Base-by-base conservation (phyloP, 164 flowering plant genomes). In the Stephania yunnanensis region DNA sequence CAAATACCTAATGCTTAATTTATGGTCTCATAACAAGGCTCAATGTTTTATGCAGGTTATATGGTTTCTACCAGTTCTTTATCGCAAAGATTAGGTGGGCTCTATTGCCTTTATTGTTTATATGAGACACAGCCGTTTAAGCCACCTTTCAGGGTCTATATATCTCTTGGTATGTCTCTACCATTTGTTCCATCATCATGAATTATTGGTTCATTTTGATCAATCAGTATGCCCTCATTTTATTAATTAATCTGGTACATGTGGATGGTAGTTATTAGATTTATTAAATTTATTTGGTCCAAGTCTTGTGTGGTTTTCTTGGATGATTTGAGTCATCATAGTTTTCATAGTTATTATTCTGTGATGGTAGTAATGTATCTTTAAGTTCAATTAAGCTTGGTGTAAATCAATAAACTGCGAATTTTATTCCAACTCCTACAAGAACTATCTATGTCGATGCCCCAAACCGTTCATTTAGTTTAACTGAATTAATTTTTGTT, bases 81-180 rank as follows among this genome's bases (percentile, higher is more conserved):
- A 42, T 89, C 93, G 9, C 83, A 80, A 52, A 90, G 92, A 84
- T 72, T 95, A 69, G 99, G 97, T 69, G 98, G 93, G 15, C 86
- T 95, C 4, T 95, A 90, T 78, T 92, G 95, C 82, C 91, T 93
- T 30, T 95, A 90, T 81, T 93, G 96, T 82, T 92, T 95, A 11
- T 83, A 89, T 74, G 96, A 93, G 84, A 91, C 90, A 79, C 99
- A 93, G 72, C 98, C 97, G 25, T 92, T 91, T 79, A 90, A 87
- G 79, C 95, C 97, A 67, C 90, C 91, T 77, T 92, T 81, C 82
- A 85, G 74, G 73, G 87, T 95, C 55, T 93, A 91, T 82, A 25
- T 93, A 64, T 95, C 96, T 53, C 86, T 87, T 64, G 91, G 98
- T 89, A 87, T 75, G 88, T 17, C 64, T 52, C 50, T 31, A 52